A percentile compares a stretch with the other conserved stretches of the same genome.
Evolutionary conservation across 495 filamentous ascomycete genomes (phyloP).

Genomic region (Staphylotrichum longicolle): DNA sequence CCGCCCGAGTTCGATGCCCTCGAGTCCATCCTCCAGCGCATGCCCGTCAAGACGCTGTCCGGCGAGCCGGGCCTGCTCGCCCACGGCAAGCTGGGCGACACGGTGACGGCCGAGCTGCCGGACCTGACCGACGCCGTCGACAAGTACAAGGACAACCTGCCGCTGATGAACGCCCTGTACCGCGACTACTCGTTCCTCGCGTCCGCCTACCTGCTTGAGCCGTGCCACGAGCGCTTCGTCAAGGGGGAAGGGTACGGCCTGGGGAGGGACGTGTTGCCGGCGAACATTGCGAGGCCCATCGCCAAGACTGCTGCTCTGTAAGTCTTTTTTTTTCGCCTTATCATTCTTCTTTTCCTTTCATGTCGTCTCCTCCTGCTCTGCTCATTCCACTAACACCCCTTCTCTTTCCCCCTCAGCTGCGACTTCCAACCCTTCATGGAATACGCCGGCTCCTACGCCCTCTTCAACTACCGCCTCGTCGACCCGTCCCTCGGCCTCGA

Average conservation of each 20-base stretch:
- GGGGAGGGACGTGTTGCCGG: constrained; percentile 66
- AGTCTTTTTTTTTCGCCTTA: background rate
- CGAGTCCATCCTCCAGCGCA: constrained; percentile 64
- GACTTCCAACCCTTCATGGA: constrained; percentile 90
- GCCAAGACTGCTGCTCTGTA: constrained; percentile 60
- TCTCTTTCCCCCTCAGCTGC: constrained; percentile 36
- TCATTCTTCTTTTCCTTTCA: background rate
- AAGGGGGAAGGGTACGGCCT: constrained; percentile 71
- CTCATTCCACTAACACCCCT: background rate
- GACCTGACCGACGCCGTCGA: constrained; percentile 71
- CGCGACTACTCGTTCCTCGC: constrained; percentile 88
- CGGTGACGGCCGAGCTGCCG: constrained; percentile 62
- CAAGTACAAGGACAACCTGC: constrained; percentile 66
- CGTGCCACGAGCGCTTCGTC: constrained; percentile 75
- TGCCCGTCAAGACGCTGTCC: constrained; percentile 68
- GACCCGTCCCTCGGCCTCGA: constrained; percentile 63
- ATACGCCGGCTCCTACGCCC: constrained; percentile 85
- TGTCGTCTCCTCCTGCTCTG: background rate
- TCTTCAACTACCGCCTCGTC: constrained; percentile 80
- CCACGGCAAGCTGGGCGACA: constrained; percentile 64
- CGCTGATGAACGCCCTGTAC: constrained; percentile 77
- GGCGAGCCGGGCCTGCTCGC: constrained; percentile 77
- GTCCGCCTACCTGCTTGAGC: constrained; percentile 86
- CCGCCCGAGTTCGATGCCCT: constrained; percentile 69
- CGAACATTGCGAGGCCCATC: constrained; percentile 68